These are phyloP conservation scores for Tolypocladium tropicale DNA, from an alignment of 2,329 filamentous ascomycete genomes.

Conservation along the genomic window DNA sequence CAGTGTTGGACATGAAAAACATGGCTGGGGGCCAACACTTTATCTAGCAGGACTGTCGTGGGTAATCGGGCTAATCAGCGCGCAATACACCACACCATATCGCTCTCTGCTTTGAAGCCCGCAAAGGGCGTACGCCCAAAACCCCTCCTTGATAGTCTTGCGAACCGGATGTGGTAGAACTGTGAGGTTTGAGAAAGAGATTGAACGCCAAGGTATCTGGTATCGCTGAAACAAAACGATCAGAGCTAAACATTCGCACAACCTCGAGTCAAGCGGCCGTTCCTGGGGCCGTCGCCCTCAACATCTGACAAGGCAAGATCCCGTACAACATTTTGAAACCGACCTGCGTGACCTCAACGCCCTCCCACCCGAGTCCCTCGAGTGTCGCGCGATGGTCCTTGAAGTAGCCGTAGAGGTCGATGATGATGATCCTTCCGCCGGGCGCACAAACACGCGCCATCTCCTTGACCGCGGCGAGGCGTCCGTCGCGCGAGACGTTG, in stretches of 20 bases:
- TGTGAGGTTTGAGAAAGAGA: neutral
- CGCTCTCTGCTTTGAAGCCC: neutral
- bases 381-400: constrained; percentile 3
- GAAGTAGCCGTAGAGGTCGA: constrained; percentile 7
- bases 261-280: neutral
- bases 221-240: neutral
- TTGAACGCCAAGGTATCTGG: neutral
- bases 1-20: neutral
- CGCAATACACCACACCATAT: neutral
- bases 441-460: constrained; percentile 7
- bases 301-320: constrained; percentile 5
- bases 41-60: neutral
- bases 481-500: constrained; percentile 3
- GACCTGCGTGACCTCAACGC: constrained; percentile 3
- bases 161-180: neutral
- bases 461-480: constrained; percentile 3
- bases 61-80: neutral
- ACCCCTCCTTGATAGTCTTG: neutral
- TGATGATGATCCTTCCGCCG: constrained; percentile 3
- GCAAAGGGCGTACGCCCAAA: neutral
- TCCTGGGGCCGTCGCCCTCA: constrained; percentile 1
- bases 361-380: constrained; percentile 3
- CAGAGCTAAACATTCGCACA: no score
- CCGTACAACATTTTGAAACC: constrained; percentile 7
- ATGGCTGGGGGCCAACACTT: neutral